These are phyloP conservation scores for Thermothelomyces thermophilus DNA, from an alignment of 2,329 filamentous ascomycete species.

Conservation along the genomic window DNA sequence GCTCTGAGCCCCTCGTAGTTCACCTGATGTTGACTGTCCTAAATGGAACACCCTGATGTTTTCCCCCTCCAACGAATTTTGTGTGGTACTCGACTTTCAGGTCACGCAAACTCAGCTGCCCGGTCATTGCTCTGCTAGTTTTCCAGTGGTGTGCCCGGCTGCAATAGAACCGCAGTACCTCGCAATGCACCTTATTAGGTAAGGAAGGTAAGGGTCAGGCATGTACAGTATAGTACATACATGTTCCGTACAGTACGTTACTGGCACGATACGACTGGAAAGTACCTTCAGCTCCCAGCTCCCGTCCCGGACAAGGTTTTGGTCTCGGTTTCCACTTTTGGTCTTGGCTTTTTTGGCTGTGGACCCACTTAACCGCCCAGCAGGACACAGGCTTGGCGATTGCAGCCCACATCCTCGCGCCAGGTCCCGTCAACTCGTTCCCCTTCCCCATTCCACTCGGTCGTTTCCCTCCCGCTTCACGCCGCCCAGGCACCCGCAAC, in stretches of 20 bases:
- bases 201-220: too few relatives aligned
- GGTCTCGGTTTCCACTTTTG: slow-evolving; percentile 1
- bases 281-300: not conserved
- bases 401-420: slow-evolving; percentile 8
- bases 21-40: too few relatives aligned
- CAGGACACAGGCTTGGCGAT: not conserved
- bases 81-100: too few relatives aligned
- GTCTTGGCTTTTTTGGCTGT: slow-evolving; percentile 8
- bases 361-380: slow-evolving; percentile 15
- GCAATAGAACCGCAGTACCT: too few relatives aligned
- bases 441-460: slow-evolving; percentile 1
- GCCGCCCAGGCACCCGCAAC: slow-evolving; percentile 6
- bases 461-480: slow-evolving; percentile 6
- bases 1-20: too few relatives aligned
- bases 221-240: too few relatives aligned
- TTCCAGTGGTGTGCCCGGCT: too few relatives aligned
- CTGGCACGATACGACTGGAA: too few relatives aligned
- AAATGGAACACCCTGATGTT: too few relatives aligned
- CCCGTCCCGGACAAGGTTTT: slow-evolving; percentile 1
- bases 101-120: not conserved
- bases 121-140: not conserved
- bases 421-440: slow-evolving; percentile 7
- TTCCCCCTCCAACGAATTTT: too few relatives aligned
- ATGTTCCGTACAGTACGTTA: too few relatives aligned
- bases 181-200: too few relatives aligned